These are phyloP conservation scores for Agapanthus africanus DNA, from an alignment of 106 monocot species.

Conservation along the genomic window DNA sequence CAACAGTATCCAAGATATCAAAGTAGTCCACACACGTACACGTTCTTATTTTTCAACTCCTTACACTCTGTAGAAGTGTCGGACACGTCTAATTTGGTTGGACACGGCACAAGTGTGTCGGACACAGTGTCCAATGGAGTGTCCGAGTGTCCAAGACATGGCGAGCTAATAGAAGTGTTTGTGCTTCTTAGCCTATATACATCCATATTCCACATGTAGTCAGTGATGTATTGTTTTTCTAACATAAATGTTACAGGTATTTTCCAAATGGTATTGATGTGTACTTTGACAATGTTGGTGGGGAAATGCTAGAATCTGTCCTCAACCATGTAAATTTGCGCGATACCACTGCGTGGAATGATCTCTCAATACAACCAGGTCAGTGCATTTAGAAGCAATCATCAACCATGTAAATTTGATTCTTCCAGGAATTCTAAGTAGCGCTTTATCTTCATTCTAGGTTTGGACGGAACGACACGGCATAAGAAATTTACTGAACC, in stretches of 20 bases:
- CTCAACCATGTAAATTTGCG: conserved; percentile 9
- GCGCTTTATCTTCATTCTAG: not conserved
- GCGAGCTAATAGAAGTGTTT: no score
- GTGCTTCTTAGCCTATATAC: not conserved
- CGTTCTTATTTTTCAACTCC: no score
- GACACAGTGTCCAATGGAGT: no score
- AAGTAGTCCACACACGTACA: no score
- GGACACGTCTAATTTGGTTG: no score
- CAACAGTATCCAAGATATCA: no score
- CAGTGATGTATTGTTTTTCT: no score
- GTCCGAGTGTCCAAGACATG: no score
- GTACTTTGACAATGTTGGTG: conserved; percentile 21
- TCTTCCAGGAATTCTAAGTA: not conserved
- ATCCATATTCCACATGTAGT: not conserved
- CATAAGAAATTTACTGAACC: conserved; percentile 9
- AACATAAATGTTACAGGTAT: conserved; percentile 11
- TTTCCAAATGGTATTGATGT: conserved; percentile 21
- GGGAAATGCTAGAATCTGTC: conserved; percentile 16
- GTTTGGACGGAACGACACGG: conserved; percentile 10
- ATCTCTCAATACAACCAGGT: conserved; percentile 20
- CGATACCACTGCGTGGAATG: conserved; percentile 17
- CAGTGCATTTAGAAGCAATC: not conserved
- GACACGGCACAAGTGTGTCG: no score
- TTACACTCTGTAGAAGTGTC: no score
- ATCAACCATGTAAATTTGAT: not conserved